These are phyloP conservation scores for Epichloe sylvatica DNA, from an alignment of 2,329 filamentous ascomycete species.

Conservation along the genomic window DNA sequence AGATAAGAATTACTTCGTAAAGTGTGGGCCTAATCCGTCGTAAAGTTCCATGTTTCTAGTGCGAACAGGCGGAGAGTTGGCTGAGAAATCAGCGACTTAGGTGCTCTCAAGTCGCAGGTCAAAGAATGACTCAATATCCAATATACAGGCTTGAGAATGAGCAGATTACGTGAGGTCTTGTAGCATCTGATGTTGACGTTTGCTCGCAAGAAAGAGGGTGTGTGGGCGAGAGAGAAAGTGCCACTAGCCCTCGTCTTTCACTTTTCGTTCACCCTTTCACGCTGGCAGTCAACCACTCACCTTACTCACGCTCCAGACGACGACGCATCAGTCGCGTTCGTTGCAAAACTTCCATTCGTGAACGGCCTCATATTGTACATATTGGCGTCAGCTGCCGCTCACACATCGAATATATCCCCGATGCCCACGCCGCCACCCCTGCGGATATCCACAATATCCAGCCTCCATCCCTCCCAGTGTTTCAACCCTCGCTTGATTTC, in stretches of 20 bases:
- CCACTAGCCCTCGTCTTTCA: no score
- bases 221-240: no score
- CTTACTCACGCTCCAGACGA: not conserved
- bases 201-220: no score
- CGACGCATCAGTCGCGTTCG: not conserved
- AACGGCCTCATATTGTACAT: not conserved
- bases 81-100: no score
- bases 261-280: no score
- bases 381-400: conserved; percentile 1
- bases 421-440: conserved; percentile 43
- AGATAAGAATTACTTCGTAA: not conserved
- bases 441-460: conserved; percentile 49
- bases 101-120: no score
- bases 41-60: not conserved
- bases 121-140: no score
- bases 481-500: conserved; percentile 50
- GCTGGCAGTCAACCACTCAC: no score
- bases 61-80: no score
- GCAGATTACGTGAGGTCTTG: no score
- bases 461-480: conserved; percentile 54
- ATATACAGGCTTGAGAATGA: no score
- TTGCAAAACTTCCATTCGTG: not conserved
- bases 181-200: no score
- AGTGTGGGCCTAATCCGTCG: not conserved
- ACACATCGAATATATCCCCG: conserved; percentile 53